Base-by-base conservation (phyloP, 2,329 filamentous ascomycete species). In the Coniella vitis region DNA sequence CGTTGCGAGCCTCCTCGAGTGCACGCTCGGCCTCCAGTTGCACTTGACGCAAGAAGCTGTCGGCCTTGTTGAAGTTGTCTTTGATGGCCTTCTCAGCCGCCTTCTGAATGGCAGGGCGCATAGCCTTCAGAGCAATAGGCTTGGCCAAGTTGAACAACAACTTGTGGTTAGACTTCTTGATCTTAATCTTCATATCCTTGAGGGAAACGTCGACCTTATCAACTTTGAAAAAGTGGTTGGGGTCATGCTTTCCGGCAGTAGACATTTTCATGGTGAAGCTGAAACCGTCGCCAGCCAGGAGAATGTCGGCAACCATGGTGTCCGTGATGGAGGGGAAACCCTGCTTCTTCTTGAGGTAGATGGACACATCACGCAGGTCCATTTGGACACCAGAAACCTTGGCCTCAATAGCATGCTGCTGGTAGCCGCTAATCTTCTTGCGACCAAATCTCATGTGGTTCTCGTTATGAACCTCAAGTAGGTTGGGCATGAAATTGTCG, bases 121-220 rank as follows among this genome's bases (percentile, higher is more conserved):
- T 79, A 22, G 90, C 81, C 69, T 84, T 89, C 63, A 96, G 77
- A 56, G 95, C 75, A 21, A 97, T 64, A 4, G 90, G 88, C 76
- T 96, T 96, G 75, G 91, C 85, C 34, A 96, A 64, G 47, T 72
- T 73, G 67, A 97, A 95, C 19, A 97, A 76, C 12, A 93, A 62
- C 79, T 96, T 98, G 78, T 97, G 90, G 66, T 85, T 94, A 45
- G 90, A 96, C 74, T 95, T 82, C 76, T 90, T 90, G 56, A 98
- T 68, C 73, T 95, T 95, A 71, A 98, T 83, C 58, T 86, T 79
- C 50, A 96, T 76, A 61, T 90, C 66, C 69, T 87, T 86, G 57
- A 95, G 80, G 59, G 88, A 83, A 17, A 95, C 87, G 36, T 86
- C 76, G 3, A 95, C 86, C 66, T 86, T 90, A 62, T 95, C 89